Conservation (phyloP, 371 early-diverging fungal species). For the Apophysomyces sp. region DNA sequence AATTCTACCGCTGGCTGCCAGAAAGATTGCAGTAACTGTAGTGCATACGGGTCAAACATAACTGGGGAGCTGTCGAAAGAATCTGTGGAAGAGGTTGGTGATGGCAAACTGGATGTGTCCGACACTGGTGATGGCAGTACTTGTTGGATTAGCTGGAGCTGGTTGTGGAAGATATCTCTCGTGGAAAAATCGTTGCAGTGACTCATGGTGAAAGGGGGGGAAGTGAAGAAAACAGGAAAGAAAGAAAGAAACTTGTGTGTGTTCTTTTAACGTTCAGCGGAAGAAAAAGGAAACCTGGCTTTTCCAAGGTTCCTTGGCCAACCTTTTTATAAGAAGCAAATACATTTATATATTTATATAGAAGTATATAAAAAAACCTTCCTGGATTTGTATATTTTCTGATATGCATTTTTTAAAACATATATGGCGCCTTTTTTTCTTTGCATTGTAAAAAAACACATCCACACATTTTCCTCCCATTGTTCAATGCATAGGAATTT, state of each 20-base stretch:
- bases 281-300: neutral
- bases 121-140: neutral
- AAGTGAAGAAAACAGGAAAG: constrained; percentile 7
- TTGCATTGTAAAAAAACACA: neutral
- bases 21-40: constrained; percentile 9
- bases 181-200: neutral
- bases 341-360: neutral
- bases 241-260: constrained; percentile 7
- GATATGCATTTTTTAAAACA: neutral
- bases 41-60: constrained; percentile 23
- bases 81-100: constrained; percentile 11
- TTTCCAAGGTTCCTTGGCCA: neutral
- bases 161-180: neutral
- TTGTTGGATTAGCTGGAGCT: neutral
- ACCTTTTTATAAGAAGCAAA: neutral
- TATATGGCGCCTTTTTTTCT: neutral
- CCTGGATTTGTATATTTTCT: neutral
- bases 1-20: neutral
- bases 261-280: constrained; percentile 5
- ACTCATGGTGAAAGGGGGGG: neutral
- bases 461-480: neutral
- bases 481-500: too few relatives aligned
- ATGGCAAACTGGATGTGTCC: constrained; percentile 6
- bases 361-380: neutral
- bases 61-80: constrained; percentile 6